Evolutionary conservation across 2,329 filamentous ascomycete species (phyloP), one percentile per base, ranked within the genome.

Genomic region (Clathrospora elynae): DNA sequence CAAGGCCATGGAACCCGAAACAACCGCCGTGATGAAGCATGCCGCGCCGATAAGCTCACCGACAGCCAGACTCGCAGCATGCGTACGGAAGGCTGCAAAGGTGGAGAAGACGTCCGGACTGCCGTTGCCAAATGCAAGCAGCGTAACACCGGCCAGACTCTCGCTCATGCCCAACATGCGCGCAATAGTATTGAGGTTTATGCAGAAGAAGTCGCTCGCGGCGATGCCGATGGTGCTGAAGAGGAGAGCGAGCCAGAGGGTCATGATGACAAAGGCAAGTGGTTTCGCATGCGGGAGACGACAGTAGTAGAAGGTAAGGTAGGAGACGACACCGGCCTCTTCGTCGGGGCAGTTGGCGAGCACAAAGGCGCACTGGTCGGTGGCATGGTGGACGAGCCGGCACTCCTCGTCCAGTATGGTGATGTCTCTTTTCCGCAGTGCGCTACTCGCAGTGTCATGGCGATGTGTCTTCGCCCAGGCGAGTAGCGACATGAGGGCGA

Each of bases 91-190:
- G 57, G 93, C 95, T 11, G 93, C 93, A 73, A 99, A 97, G 2
- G 93, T 99, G 55, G 91, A 96, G 71, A 99, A 99, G 31, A 99
- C 91, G 71, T 99, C 93, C 2, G 93, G 93, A 49, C 92, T 97
- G 37, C 93, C 93, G 75, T 99, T 99, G 53, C 93, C 93, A 71
- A 99, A 95, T 6, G 93, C 93, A 37, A 99, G 75, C 62, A 99
- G 95, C 0, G 93, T 99, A 18, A 99, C 95, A 23, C 93, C 93
- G 0, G 93, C 90, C 71, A 99, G 80, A 68, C 90, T 97, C 75
- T 99, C 91, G 69, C 91, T 96, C 76, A 99, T 86, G 13, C 92
- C 91, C 18, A 97, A 78, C 37, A 96, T 83, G 42, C 80, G 86
- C 14, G 93, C 86, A 59, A 99, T 93, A 9, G 93, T 97, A 70